These are phyloP conservation scores for Erucastrum elatum DNA, from an alignment of 345 rosid genomes.

Conservation along the genomic window DNA sequence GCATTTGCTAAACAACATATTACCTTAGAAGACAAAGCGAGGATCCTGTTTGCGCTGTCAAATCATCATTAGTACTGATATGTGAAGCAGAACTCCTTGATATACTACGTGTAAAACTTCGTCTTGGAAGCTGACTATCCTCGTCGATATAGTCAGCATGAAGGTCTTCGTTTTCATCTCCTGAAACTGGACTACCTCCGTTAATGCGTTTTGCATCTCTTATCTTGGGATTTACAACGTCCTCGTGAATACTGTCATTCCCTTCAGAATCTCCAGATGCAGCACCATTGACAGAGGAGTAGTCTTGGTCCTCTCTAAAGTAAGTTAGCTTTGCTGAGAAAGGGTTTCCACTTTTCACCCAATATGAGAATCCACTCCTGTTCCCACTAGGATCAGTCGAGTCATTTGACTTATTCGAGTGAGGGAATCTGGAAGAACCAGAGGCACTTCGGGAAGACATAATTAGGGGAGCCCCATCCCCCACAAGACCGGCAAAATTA, in stretches of 20 bases:
- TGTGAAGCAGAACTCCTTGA: conserved; percentile 47
- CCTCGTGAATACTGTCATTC: conserved; percentile 43
- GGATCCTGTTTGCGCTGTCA: conserved; percentile 86
- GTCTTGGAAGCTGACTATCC: conserved; percentile 98
- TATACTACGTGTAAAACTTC: conserved; percentile 58
- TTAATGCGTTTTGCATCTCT: conserved; percentile 46
- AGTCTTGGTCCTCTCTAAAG: conserved; percentile 50
- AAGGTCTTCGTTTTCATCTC: conserved; percentile 97
- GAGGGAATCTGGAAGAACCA: conserved; percentile 49
- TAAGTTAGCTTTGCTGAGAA: conserved; percentile 60
- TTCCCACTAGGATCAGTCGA: conserved; percentile 42
- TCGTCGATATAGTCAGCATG: conserved; percentile 97
- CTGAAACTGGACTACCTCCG: conserved; percentile 57
- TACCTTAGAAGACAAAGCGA: conserved; percentile 96
- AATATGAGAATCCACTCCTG: conserved; percentile 76
- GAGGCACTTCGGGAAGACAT: conserved; percentile 51
- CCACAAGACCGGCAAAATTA: conserved; percentile 89
- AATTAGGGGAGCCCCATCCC: conserved; percentile 93
- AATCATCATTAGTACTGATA: conserved; percentile 70
- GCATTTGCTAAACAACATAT: conserved; percentile 21
- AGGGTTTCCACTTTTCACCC: conserved; percentile 82
- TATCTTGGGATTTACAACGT: conserved; percentile 42
- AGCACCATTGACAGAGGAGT: conserved; percentile 48
- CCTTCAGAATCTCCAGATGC: conserved; percentile 53
- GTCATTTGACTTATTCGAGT: conserved; percentile 48